Evolutionary conservation across 225 moss, liverwort and hornwort genomes (phyloP), one percentile per base, ranked within the genome.

Genomic region (Thuidium tamariscinum): DNA sequence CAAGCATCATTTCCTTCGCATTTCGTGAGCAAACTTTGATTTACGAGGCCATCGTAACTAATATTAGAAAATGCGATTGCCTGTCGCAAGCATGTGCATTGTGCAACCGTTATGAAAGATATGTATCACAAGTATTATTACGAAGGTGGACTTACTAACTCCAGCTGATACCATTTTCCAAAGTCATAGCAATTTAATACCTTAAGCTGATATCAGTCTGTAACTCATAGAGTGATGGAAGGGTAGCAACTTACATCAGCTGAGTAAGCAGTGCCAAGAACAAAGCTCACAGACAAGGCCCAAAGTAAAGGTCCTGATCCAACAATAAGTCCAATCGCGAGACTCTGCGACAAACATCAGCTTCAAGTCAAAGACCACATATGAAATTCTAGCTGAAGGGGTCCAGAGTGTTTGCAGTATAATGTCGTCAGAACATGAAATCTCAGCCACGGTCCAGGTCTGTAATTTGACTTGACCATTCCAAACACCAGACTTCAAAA

Each of bases 261-360:
- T 80, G 97, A 97, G 76, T 97, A 96, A 41, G 96, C 96, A 77
- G 97, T 97, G 49, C 97, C 97, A 79, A 97, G 91, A 67, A 97
- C 90, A 66, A 96, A 92, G 91, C 97, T 97, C 87, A 94, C 95
- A 83, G 92, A 87, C 75, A 97, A 91, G 84, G 97, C 93, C 94
- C 95, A 95, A 73, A 96, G 89, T 84, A 97, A 88, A 80, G 96
- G 95, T 59, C 88, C 84, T 55, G 97, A 97, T 44, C 95, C 95
- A 42, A 95, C 92, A 81, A 88, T 10, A 70, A 93, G 57, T 87
- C 96, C 97, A 46, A 95, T 92, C 55, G 64, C 92, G 52, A 97
- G 54, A 91, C 97, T 96, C 94, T 96, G 96, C 87, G 86, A 83
- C 37, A 85, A 74, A 85, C 30, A 77, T 69, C 42, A 86, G 62